Evolutionary conservation across 202 grass and related monocot genomes (phyloP), one percentile per base, ranked within the genome.

Genomic region (Eragrostis tef): DNA sequence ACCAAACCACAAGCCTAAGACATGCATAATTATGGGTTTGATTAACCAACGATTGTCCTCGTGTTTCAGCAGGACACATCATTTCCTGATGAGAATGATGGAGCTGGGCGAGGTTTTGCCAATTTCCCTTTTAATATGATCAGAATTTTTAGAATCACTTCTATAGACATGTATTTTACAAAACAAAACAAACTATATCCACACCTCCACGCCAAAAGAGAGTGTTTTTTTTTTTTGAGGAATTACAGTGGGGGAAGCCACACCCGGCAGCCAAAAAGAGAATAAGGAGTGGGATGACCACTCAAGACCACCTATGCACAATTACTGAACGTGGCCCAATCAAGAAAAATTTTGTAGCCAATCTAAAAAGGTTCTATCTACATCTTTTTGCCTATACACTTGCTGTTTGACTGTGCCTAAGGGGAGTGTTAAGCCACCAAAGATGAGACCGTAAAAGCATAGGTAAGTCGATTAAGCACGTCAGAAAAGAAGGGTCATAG

Each of bases 31-130:
- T n/a, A 53, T 77, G 25, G 81, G 15, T 21, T 10, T 20, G 47
- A 19, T 6, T 0, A 78, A 52, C 68, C 15, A 76, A 71, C 81
- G 78, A 95, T 85, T 99, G 96, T 57, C 90, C 96, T 90, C 95
- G 92, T 85, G 96, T 98, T 98, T 98, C 96, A 85, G 92, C 88
- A 78, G 96, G 96, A 90, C 96, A 98, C 92, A 98, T 98, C 96
- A 98, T 98, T 74, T 92, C 96, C 96, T 92, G 93, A 58, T 93
- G 96, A 78, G 92, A 98, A 87, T 95, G 93, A 81, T 98, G 92
- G 83, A 98, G 82, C 67, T 98, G n/a, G 96, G 29, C 96, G 96
- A 75, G 92, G 96, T 71, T 93, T 99, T 67, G 92, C 96, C 85
- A 98, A 63, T 82, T 93, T 99, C n/a, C 93, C 90, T 99, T 75